Evolutionary conservation across 106 monocot genomes (phyloP), one percentile per base, ranked within the genome.

Genomic region (Phalaenopsis equestris): DNA sequence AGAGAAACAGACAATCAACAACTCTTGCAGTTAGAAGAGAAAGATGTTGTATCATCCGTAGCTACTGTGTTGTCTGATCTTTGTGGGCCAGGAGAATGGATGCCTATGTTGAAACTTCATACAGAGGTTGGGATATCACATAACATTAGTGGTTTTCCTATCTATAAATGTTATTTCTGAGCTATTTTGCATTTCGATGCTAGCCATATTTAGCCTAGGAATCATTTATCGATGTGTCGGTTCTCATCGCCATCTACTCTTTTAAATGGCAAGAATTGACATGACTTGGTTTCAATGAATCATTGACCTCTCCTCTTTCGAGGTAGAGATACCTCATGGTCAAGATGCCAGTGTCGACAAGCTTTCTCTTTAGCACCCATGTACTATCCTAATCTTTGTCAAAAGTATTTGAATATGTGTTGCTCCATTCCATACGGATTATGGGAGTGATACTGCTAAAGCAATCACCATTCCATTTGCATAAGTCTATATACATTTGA

Each of bases 71-170:
- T 91, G 10, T 91, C 91, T 70, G 91, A 91, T 85, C 89, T 89
- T 74, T 91, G 91, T 84, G 91, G 91, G 14, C 91, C 89, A 21
- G 91, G 91, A 41, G 89, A 91, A 65, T 91, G 91, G 91, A 91
- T 91, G 91, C 85, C 91, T 15, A 89, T 91, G 91, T 81, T 79
- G 78, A 89, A 89, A 77, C 91, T 91, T 82, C 91, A 91, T 77
- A 47, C 86, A 74, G 86, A 89, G 91, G 91, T 91, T 87, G 46
- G 64, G 64, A 73, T 42, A 42, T 70, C 75, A 42, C 9, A 56
- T 37, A 12, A 48, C 8, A 37, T 56, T 37, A 47, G 17, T 39
- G 2, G 7, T 78, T 77, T 57, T 78, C 10, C 41, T 39, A 0
- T 78, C 55, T 77, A 55, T 36, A 5, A 7, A 7, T 57, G 55